phyloP scores from a whole-genome alignment of 768 basidiomycete genomes.

The Crassisporium funariophilum region DNA sequence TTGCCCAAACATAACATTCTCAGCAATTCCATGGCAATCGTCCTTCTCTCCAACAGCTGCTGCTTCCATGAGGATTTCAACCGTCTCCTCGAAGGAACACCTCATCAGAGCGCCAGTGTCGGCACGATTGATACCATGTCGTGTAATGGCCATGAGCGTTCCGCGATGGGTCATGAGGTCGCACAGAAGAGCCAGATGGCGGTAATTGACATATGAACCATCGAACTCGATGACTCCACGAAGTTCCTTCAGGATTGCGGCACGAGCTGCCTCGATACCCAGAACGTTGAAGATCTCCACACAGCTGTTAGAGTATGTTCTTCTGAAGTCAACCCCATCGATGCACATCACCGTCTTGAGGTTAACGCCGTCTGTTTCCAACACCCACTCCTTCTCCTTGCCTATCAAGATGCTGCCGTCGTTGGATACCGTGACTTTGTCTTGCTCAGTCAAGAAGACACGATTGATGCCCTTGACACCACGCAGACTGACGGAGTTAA shows the following conservation, averaged over 20 bases:
- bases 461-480: conserved; percentile 90
- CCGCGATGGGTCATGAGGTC: conserved; percentile 99
- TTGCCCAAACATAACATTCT: conserved; percentile 98
- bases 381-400: conserved; percentile 87
- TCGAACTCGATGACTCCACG: conserved; percentile 98
- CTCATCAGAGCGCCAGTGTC: conserved; percentile 99
- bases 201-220: conserved; percentile 98
- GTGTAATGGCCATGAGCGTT: conserved; percentile 95
- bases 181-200: conserved; percentile 94
- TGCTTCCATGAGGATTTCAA: conserved; percentile 98
- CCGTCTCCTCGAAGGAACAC: conserved; percentile 99
- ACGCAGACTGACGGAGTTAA: conserved; percentile 92
- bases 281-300: conserved; percentile 92
- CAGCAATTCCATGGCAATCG: conserved; percentile 97
- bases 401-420: conserved; percentile 68
- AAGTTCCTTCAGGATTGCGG: conserved; percentile 91
- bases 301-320: conserved; percentile 97
- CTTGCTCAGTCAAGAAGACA: conserved; percentile 91
- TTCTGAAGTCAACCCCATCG: conserved; percentile 89
- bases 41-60: conserved; percentile 98
- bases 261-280: conserved; percentile 96
- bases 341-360: conserved; percentile 93
- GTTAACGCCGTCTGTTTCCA: conserved; percentile 98
- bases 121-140: conserved; percentile 98
- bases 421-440: conserved; percentile 64